Percentiles rank a stretch among this genome's conserved stretches.
Conservation (phyloP, 2,329 filamentous ascomycete genomes). For the Berkeleyomyces basicola region DNA sequence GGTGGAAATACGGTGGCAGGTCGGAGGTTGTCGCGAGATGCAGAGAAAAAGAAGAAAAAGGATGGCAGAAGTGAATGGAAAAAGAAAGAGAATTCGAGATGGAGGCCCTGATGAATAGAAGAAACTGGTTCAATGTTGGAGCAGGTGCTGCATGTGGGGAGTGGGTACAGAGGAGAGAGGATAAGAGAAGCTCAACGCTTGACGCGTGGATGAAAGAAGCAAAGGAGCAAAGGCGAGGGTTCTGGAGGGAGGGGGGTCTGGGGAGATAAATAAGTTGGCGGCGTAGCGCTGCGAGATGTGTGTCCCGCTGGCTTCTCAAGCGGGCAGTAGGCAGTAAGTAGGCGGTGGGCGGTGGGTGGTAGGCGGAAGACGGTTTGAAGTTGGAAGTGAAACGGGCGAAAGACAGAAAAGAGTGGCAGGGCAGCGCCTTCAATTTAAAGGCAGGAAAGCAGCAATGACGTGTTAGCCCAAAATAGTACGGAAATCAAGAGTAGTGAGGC, state of each 20-base stretch:
- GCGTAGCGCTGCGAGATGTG: background rate
- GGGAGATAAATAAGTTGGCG: constrained; percentile 1
- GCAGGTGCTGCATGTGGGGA: background rate
- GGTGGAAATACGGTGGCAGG: background rate
- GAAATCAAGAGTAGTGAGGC: too few species aligned
- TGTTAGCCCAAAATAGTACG: background rate
- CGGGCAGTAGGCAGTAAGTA: background rate
- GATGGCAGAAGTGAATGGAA: background rate
- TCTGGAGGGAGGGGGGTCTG: background rate
- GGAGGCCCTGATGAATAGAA: background rate
- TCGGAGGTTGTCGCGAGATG: background rate
- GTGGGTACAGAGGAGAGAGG: background rate
- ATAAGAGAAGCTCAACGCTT: background rate
- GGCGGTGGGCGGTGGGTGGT: background rate
- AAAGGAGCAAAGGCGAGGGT: background rate
- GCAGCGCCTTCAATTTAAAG: background rate
- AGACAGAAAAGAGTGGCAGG: background rate
- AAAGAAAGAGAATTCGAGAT: background rate
- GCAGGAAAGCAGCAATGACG: background rate
- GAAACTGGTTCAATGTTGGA: background rate
- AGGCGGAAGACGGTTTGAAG: background rate
- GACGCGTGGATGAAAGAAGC: background rate
- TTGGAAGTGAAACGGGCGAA: background rate
- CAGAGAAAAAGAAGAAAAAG: background rate
- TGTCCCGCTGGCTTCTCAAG: background rate